Base-by-base conservation (phyloP, 108 stramenopile species). In the Aurantiochytrium sp. region DNA sequence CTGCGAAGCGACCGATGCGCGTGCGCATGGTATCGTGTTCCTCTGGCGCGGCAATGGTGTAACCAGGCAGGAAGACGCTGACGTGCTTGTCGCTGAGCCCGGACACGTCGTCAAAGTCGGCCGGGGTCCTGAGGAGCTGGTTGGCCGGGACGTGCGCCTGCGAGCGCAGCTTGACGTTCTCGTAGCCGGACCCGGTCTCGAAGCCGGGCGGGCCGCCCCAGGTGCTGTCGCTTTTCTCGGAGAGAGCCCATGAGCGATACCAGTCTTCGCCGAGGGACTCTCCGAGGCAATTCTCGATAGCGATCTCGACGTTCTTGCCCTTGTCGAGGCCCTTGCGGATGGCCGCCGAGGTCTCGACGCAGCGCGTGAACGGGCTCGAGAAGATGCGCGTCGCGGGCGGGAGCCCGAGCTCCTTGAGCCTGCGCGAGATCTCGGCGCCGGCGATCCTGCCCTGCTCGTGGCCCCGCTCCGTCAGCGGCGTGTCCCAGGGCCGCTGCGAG, bases 131-230 rank as follows among this genome's bases (percentile, higher is more conserved):
- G 24, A 81, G 73, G 21, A 81, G 39, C 39, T 81, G 73, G 42
- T 22, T 30, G 39, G 45, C 73, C 17, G 73, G 73, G 12, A 81
- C 73, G 12, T 48, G 73, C 10, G 73, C 39, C 1, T 48, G 39
- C 1, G 73, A 22, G 30, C 45, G 73, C 1, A 81, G 45, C 73
- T 48, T 41, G 73, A 81, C 42, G 30, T 24, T 42, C 45, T 81
- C 73, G 39, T 81, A 81, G 39, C 73, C 73, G 24, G 42, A 48
- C 27, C 73, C 73, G 12, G 73, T 81, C 8, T 24, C 27, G 73
- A 81, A 81, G 6, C 73, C 73, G 6, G 39, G 39, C 12, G 73
- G 73, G 6, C 73, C 73, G 24, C 73, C 73, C 73, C 73, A 81
- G 19, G 73, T 81, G 6, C 24, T 27, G 73, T 81, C 73, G 45